Evolutionary conservation across 2,329 filamentous ascomycete species (phyloP).

Genomic region (Dactylellina parvicollis): DNA sequence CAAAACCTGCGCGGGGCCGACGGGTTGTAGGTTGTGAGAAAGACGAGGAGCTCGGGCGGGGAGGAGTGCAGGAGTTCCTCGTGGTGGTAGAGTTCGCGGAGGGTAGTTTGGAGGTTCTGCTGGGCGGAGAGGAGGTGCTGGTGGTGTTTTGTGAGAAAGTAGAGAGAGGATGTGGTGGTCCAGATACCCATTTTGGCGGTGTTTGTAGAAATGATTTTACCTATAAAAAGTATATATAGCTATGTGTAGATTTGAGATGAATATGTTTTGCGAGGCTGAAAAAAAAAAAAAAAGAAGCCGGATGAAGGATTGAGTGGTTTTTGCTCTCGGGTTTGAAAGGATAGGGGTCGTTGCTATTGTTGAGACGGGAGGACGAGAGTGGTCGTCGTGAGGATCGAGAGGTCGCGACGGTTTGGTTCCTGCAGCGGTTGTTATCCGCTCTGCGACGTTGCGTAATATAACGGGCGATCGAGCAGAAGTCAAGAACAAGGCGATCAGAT

Average conservation of each 20-base stretch:
- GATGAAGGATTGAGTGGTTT: neutral
- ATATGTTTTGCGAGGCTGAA: neutral
- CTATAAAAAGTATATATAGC: no score
- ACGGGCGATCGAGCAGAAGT: constrained; percentile 1
- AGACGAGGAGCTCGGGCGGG: constrained; percentile 29
- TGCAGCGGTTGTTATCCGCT: neutral
- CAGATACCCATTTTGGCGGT: constrained; percentile 48
- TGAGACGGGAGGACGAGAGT: neutral
- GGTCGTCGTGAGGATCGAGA: neutral
- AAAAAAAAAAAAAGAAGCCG: neutral
- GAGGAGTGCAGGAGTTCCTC: constrained; percentile 49
- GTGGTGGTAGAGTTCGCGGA: constrained; percentile 53
- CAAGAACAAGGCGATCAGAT: no score
- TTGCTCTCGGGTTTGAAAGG: neutral
- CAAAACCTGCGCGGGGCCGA: constrained; percentile 44
- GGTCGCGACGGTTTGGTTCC: neutral
- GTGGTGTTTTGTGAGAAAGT: constrained; percentile 52
- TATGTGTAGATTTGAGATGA: neutral
- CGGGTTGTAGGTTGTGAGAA: constrained; percentile 29
- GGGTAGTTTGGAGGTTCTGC: constrained; percentile 44
- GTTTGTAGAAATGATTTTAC: no score
- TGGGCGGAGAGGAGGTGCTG: constrained; percentile 53
- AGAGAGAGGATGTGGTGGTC: constrained; percentile 46
- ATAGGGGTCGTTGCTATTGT: neutral
- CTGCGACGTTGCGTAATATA: neutral